Evolutionary conservation across 208 protist genomes (phyloP).

Genomic region (Trypanosoma avium): DNA sequence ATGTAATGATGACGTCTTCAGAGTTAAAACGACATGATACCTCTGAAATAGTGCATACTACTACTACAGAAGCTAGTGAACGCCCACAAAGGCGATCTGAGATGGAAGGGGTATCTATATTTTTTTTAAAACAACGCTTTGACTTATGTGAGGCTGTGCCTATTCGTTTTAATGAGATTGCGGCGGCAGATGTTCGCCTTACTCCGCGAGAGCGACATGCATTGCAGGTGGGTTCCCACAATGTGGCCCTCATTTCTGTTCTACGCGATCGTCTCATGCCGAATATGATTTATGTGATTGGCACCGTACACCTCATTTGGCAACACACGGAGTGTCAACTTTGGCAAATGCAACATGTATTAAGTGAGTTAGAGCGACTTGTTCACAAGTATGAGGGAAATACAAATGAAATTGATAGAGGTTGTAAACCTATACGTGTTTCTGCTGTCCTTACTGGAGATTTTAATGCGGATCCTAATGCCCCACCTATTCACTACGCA

Average conservation of each 20-base stretch:
- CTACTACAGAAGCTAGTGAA: neutral
- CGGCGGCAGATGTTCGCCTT: slow-evolving; percentile 46
- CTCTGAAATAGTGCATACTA: neutral
- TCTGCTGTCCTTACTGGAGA: slow-evolving; percentile 73
- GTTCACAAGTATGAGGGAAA: slow-evolving; percentile 51
- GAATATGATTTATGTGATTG: slow-evolving; percentile 56
- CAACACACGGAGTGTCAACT: slow-evolving; percentile 79
- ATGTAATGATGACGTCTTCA: neutral
- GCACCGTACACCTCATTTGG: slow-evolving; percentile 78
- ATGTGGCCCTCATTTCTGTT: slow-evolving; percentile 78
- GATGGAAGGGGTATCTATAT: slow-evolving; percentile 85
- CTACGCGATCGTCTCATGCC: slow-evolving; percentile 52
- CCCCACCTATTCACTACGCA: slow-evolving; percentile 51
- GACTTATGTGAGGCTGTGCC: slow-evolving; percentile 53
- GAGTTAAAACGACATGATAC: neutral
- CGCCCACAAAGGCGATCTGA: slow-evolving; percentile 36
- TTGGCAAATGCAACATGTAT: slow-evolving; percentile 75
- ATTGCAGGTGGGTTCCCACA: slow-evolving; percentile 75
- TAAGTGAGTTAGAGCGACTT: slow-evolving; percentile 51
- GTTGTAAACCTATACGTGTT: slow-evolving; percentile 14
- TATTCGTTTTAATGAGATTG: slow-evolving; percentile 74
- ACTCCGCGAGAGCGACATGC: slow-evolving; percentile 60
- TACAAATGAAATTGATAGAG: neutral
- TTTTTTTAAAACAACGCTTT: slow-evolving; percentile 68
- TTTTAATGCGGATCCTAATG: slow-evolving; percentile 75